Base-by-base conservation (phyloP, 176 grass and related monocot species). In the Raddia distichophylla region DNA sequence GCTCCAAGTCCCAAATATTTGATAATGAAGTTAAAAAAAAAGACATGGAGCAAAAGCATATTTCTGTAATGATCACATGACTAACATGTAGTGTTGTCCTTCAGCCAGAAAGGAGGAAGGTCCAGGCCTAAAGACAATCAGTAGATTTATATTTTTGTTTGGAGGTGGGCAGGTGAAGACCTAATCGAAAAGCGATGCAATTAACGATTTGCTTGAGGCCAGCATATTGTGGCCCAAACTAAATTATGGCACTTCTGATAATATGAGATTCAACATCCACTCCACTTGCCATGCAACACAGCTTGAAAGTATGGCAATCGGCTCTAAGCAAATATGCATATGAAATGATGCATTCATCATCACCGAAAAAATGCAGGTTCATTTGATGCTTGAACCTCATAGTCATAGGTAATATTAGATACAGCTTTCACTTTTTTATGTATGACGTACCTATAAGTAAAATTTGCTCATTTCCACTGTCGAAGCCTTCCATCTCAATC, bases 401-500 rank as follows among this genome's bases (percentile, higher is more conserved):
- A 51, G 13, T 19, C 64, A 60, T 43, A 51, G 13, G 11, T 69
- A 69, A 7, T 79, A 76, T 37, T 53, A 16, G 49, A 56, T 27
- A 32, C 4, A 74, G 59, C 18, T 65, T 33, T 71, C 58, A 12
- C 9, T 27, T 51, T 84, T 84, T 16, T 13, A 65, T 82, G 60
- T 65, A 71, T 60, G 35, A 58, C 34, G 66, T 97, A 98, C 95
- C 95, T 83, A 98, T 92, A 75, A 98, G 92, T 81, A 98, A 83
- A 69, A 98, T 87, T 89, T 98, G 95, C 50, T 94, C 95, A 76
- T 87, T 93, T 86, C 86, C 95, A 74, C 74, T 86, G 80, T 98
- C 90, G 68, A 98, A 98, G 68, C 95, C 95, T 83, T 98, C 95
- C 95, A 94, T 98, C 76, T 98, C 95, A 71, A 98, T 98, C 67